Percentiles rank a stretch among this genome's conserved stretches.
Conservation (phyloP, 2,329 filamentous ascomycete species). For the Ophiostoma novo-ulmi region DNA sequence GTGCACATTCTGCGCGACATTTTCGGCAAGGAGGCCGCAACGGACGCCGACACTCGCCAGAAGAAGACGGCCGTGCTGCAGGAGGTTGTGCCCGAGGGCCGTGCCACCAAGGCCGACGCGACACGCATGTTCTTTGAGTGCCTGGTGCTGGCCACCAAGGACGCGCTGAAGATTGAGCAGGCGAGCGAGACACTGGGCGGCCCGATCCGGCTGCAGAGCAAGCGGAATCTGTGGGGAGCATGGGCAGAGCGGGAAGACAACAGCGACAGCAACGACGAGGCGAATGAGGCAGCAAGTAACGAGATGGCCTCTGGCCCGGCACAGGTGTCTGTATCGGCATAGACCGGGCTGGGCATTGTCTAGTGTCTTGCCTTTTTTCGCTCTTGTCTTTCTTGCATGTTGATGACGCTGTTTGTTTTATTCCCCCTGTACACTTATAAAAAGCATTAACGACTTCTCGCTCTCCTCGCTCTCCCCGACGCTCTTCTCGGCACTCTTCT, state of each 20-base stretch:
- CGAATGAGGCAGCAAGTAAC: not conserved
- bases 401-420: constrained; percentile 13
- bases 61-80: constrained; percentile 81
- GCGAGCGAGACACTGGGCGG: constrained; percentile 65
- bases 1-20: constrained; percentile 89
- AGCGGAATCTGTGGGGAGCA: constrained; percentile 91
- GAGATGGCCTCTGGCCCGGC: not conserved
- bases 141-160: constrained; percentile 91
- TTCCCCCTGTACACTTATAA: constrained; percentile 15
- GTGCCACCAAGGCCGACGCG: constrained; percentile 79
- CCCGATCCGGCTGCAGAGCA: constrained; percentile 77
- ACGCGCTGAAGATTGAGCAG: constrained; percentile 96
- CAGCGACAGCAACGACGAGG: not conserved
- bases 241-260: constrained; percentile 67
- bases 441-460: constrained; percentile 10
- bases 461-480: not conserved
- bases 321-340: constrained; percentile 17
- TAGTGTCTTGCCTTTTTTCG: not conserved
- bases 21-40: constrained; percentile 68
- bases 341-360: not conserved
- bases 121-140: constrained; percentile 99
- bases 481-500: not conserved
- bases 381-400: not conserved
- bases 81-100: constrained; percentile 75
- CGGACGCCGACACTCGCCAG: constrained; percentile 65